These are phyloP conservation scores for Lepraria neglecta DNA, from an alignment of 495 filamentous ascomycete species.

Conservation along the genomic window DNA sequence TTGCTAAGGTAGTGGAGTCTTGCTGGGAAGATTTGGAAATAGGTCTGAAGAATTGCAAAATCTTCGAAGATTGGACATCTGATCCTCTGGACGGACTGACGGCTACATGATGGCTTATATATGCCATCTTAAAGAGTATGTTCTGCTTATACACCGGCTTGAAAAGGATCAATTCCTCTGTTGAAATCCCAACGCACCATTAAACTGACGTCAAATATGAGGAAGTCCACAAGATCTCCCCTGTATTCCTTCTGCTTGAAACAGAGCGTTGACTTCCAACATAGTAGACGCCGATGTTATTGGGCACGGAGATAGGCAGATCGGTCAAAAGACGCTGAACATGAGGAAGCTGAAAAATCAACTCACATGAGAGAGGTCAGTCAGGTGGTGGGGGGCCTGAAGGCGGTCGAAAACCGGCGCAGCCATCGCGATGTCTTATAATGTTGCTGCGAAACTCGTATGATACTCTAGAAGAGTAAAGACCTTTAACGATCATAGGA, in stretches of 20 bases:
- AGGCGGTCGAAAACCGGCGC: no score
- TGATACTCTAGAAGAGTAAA: no score
- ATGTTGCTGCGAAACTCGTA: no score
- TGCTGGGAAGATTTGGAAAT: no score
- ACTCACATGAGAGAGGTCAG: no score
- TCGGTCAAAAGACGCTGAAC: no score
- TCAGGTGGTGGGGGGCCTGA: no score
- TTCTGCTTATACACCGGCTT: background rate
- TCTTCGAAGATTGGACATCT: background rate
- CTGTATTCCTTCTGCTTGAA: background rate
- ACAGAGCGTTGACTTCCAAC: background rate
- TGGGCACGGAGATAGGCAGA: no score
- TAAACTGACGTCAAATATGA: background rate
- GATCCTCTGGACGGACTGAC: background rate
- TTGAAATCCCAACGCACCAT: background rate
- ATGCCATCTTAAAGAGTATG: background rate
- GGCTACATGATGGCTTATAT: background rate
- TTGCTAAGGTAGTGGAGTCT: no score
- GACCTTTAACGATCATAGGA: no score
- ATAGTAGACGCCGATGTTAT: background rate
- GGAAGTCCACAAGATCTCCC: background rate
- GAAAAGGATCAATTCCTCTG: background rate
- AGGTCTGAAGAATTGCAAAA: background rate
- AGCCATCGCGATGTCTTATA: no score
- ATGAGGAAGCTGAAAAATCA: no score